Evolutionary conservation across 2,329 filamentous ascomycete genomes (phyloP).

Genomic region (Metarhizium anisopliae): DNA sequence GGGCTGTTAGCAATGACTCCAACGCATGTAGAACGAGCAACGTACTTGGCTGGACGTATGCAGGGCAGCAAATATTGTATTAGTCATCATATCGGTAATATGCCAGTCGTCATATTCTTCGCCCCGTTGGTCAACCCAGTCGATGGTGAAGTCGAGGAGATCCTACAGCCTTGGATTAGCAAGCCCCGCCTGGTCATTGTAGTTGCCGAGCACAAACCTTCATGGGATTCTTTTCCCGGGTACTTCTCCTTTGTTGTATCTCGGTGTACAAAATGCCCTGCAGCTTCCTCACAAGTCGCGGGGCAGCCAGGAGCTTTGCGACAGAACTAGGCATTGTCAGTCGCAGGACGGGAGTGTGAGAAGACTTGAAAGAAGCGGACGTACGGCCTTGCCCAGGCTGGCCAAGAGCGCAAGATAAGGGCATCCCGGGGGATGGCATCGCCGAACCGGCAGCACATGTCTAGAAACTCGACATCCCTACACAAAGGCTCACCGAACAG

Average conservation of each 20-base stretch:
- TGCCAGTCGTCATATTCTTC: slow-evolving; percentile 4
- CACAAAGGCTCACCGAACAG: slow-evolving; percentile 8
- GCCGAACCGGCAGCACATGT: slow-evolving; percentile 8
- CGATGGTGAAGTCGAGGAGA: slow-evolving; percentile 7
- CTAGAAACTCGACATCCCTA: slow-evolving; percentile 5
- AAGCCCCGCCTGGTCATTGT: neutral
- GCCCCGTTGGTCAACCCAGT: slow-evolving; percentile 7
- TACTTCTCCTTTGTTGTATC: slow-evolving; percentile 3
- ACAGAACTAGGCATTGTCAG: neutral
- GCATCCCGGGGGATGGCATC: slow-evolving; percentile 8
- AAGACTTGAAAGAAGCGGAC: neutral
- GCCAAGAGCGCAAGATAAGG: slow-evolving; percentile 7
- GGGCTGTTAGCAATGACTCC: neutral
- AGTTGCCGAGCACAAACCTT: neutral
- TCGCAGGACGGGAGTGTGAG: neutral
- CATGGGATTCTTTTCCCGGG: slow-evolving; percentile 3
- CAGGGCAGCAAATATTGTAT: slow-evolving; percentile 7
- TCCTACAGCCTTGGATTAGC: slow-evolving; percentile 3
- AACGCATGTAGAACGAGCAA: neutral
- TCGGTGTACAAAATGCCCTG: slow-evolving; percentile 3
- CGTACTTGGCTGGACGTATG: slow-evolving; percentile 10
- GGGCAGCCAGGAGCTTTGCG: slow-evolving; percentile 2
- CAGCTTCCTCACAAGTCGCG: slow-evolving; percentile 1
- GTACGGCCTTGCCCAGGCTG: slow-evolving; percentile 5
- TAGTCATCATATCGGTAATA: slow-evolving; percentile 7